Evolutionary conservation across 2,329 filamentous ascomycete genomes (phyloP).

Genomic region (Monilinia vaccinii-corymbosi): DNA sequence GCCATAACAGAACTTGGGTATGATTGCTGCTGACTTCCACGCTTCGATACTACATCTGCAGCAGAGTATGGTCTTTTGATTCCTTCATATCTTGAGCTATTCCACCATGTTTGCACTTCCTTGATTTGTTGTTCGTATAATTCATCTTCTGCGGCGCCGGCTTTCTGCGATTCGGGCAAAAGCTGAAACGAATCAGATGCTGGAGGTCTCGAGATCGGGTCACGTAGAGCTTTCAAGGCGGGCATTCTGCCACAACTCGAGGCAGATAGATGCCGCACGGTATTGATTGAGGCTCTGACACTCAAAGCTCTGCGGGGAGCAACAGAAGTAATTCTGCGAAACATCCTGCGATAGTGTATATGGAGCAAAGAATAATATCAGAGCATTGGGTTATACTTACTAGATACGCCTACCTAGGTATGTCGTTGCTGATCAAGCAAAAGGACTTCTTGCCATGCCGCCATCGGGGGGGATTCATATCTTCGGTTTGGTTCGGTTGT

Average conservation of each 20-base stretch:
- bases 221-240: slow-evolving; percentile 18
- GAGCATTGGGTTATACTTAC: neutral
- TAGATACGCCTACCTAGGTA: neutral
- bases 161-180: slow-evolving; percentile 66
- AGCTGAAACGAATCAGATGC: slow-evolving; percentile 75
- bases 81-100: slow-evolving; percentile 70
- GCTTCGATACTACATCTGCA: slow-evolving; percentile 86
- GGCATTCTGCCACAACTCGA: slow-evolving; percentile 22
- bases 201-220: slow-evolving; percentile 24
- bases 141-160: slow-evolving; percentile 72
- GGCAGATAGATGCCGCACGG: slow-evolving; percentile 19
- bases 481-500: slow-evolving; percentile 1
- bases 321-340: slow-evolving; percentile 24
- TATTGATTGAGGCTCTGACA: slow-evolving; percentile 14
- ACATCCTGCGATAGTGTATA: slow-evolving; percentile 19
- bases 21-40: slow-evolving; percentile 74
- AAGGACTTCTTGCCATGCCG: neutral
- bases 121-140: slow-evolving; percentile 76
- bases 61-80: slow-evolving; percentile 90
- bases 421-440: neutral
- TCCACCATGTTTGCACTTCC: slow-evolving; percentile 88
- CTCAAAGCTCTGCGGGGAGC: slow-evolving; percentile 21
- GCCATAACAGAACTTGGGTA: slow-evolving; percentile 95
- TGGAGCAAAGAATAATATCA: slow-evolving; percentile 2
- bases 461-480: neutral